Evolutionary conservation across 2,329 filamentous ascomycete species (phyloP).

Genomic region (Sporothrix globosa): DNA sequence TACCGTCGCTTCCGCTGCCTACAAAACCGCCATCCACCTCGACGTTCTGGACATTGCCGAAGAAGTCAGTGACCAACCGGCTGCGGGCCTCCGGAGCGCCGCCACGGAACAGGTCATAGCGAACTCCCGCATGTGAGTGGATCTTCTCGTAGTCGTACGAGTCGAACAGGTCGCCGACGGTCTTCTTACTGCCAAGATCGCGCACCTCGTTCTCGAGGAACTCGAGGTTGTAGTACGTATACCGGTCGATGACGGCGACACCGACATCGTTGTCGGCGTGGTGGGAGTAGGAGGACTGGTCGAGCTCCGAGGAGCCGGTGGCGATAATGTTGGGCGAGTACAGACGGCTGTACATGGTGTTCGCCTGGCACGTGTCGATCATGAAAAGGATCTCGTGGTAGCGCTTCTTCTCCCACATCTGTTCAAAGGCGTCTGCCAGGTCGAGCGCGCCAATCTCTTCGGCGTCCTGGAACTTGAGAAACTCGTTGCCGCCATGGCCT

Average conservation of each 20-base stretch:
- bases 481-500: constrained; percentile 95
- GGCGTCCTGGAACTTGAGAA: constrained; percentile 96
- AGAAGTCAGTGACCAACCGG: constrained; percentile 91
- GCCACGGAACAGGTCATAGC: constrained; percentile 92
- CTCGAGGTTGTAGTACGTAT: constrained; percentile 98
- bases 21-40: constrained; percentile 70
- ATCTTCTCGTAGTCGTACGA: constrained; percentile 95
- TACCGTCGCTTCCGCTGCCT: constrained; percentile 35
- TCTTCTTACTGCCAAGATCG: constrained; percentile 84
- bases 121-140: constrained; percentile 85
- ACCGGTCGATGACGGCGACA: constrained; percentile 96
- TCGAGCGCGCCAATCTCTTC: constrained; percentile 98
- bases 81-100: constrained; percentile 76
- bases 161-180: constrained; percentile 91
- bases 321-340: constrained; percentile 98
- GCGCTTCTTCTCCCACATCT: constrained; percentile 99
- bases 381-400: constrained; percentile 99
- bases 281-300: constrained; percentile 95
- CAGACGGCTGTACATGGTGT: constrained; percentile 98
- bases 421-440: constrained; percentile 93
- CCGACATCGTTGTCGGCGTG: constrained; percentile 98
- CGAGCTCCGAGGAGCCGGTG: constrained; percentile 92
- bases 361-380: constrained; percentile 99
- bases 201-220: constrained; percentile 90
- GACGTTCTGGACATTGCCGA: constrained; percentile 96